phyloP scores from a whole-genome alignment of 768 basidiomycete genomes.

The Leccinum subgranulosum region DNA sequence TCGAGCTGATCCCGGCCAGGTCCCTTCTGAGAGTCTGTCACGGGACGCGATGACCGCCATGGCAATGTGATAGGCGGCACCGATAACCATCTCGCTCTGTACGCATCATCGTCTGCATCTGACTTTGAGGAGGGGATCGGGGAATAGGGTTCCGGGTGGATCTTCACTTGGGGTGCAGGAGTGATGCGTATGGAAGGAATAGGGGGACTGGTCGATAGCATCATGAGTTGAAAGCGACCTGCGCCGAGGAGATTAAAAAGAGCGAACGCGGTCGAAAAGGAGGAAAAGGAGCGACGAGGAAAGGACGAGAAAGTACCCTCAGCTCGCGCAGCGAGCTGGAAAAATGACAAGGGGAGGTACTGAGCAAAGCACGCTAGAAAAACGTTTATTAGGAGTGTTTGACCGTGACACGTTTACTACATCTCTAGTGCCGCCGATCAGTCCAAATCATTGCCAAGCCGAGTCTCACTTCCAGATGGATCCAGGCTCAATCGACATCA shows the following conservation, averaged over 20 bases:
- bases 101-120: constrained; percentile 45
- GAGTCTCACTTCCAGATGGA: neutral
- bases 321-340: constrained; percentile 15
- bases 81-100: constrained; percentile 55
- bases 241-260: constrained; percentile 41
- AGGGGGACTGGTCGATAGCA: constrained; percentile 40
- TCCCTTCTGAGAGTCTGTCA: constrained; percentile 42
- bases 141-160: constrained; percentile 56
- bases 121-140: constrained; percentile 45
- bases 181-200: constrained; percentile 73
- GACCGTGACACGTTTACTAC: neutral
- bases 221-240: constrained; percentile 45
- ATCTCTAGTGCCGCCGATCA: neutral
- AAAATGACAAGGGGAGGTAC: neutral
- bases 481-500: neutral
- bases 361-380: neutral
- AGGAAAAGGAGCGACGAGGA: neutral
- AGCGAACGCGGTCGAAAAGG: constrained; percentile 26
- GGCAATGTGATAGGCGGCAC: constrained; percentile 35
- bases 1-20: constrained; percentile 64
- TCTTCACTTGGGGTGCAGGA: constrained; percentile 44
- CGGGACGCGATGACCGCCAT: constrained; percentile 45
- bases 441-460: neutral
- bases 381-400: neutral
- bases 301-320: neutral